Conservation (phyloP, 2,329 filamentous ascomycete species). For the Zarea fungicola region DNA sequence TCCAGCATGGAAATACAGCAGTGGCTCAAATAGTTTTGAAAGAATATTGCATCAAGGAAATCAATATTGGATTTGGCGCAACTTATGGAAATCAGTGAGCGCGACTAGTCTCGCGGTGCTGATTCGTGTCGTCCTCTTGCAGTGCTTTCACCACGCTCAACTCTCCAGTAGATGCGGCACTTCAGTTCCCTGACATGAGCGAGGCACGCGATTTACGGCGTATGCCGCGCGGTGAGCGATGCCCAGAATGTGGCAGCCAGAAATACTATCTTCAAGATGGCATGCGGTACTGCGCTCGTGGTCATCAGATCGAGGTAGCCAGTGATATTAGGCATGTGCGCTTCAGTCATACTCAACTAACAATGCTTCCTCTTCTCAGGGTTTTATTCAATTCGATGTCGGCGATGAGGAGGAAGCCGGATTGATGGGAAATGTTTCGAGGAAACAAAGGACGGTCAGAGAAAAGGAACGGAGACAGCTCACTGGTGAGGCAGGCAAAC, state of each 20-base stretch:
- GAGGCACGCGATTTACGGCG: conserved; percentile 40
- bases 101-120: no score
- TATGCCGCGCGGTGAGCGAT: conserved; percentile 49
- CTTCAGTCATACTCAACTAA: no score
- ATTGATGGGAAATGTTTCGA: conserved; percentile 48
- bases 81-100: no score
- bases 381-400: conserved; percentile 50
- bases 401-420: conserved; percentile 69
- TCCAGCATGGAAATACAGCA: no score
- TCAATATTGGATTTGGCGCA: no score
- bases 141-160: no score
- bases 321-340: no score
- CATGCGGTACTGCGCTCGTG: conserved; percentile 71
- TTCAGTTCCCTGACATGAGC: conserved; percentile 28
- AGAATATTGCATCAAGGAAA: no score
- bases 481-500: conserved; percentile 61
- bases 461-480: conserved; percentile 53
- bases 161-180: background rate
- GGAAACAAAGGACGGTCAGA: conserved; percentile 53
- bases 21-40: no score
- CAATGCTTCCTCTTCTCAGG: conserved; percentile 27
- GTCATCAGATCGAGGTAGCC: conserved; percentile 70
- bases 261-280: conserved; percentile 72
- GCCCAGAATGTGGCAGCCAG: conserved; percentile 63
- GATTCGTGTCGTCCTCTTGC: no score